phyloP scores from a whole-genome alignment of 2,329 filamentous ascomycete genomes.

The Cladosporium phlei region DNA sequence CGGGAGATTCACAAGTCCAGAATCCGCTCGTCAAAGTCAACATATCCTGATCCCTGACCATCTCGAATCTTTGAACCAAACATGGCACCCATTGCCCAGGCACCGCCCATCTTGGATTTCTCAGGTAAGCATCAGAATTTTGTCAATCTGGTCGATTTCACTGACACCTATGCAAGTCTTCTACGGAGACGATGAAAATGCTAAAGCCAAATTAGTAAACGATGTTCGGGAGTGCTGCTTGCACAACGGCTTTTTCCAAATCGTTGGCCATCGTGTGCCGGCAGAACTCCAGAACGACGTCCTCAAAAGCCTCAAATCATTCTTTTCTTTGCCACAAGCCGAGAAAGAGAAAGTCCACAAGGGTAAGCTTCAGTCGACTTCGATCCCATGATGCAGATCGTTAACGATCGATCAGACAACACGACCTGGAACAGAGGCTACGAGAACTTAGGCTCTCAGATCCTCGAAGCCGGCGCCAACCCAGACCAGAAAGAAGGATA shows the following conservation, averaged over 20 bases:
- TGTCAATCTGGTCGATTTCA: no score
- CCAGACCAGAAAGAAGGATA: conserved; percentile 44
- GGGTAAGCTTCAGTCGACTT: not conserved
- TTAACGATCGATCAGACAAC: conserved; percentile 30
- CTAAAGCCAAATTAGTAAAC: conserved; percentile 6
- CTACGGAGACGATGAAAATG: conserved; percentile 6
- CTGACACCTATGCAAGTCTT: conserved; percentile 2
- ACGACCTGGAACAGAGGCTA: conserved; percentile 37
- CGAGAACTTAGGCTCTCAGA: conserved; percentile 40
- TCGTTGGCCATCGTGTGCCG: conserved; percentile 39
- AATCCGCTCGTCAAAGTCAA: not conserved
- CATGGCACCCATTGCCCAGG: conserved; percentile 6
- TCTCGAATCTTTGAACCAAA: no score
- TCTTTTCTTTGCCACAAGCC: conserved; percentile 38
- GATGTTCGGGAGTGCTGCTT: conserved; percentile 8
- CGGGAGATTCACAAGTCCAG: no score
- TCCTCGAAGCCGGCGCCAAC: conserved; percentile 38
- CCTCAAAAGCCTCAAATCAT: conserved; percentile 37
- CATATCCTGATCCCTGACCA: not conserved
- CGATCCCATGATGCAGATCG: not conserved
- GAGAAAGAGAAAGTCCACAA: conserved; percentile 35
- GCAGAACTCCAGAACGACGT: conserved; percentile 35
- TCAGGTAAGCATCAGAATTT: not conserved
- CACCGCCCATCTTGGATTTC: conserved; percentile 12
- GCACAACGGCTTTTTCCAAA: conserved; percentile 43